These are phyloP conservation scores for Blastomyces silverae DNA, from an alignment of 2,329 filamentous ascomycete species.

Conservation along the genomic window DNA sequence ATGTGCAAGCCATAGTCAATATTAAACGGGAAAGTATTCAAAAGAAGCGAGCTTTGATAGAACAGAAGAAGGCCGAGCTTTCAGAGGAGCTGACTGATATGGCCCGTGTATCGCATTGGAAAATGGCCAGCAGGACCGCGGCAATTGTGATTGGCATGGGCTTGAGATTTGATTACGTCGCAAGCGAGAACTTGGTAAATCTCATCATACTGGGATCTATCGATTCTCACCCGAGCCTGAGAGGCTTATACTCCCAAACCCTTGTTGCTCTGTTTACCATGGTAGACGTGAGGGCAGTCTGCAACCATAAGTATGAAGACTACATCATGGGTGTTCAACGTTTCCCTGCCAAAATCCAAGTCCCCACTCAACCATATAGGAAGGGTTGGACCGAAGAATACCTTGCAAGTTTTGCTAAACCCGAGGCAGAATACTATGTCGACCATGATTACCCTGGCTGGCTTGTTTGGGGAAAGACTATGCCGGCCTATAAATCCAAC, in stretches of 20 bases:
- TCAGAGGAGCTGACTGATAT: constrained; percentile 73
- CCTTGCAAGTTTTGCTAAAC: constrained; percentile 67
- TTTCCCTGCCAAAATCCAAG: constrained; percentile 66
- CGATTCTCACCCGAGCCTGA: constrained; percentile 80
- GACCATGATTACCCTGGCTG: constrained; percentile 91
- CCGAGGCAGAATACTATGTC: constrained; percentile 77
- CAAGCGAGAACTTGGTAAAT: constrained; percentile 72
- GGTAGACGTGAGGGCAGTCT: constrained; percentile 78
- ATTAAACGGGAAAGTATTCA: constrained; percentile 67
- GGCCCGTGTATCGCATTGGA: constrained; percentile 84
- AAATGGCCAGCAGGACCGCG: constrained; percentile 81
- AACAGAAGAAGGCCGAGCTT: constrained; percentile 72
- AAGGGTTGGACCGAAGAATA: constrained; percentile 71
- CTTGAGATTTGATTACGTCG: constrained; percentile 83
- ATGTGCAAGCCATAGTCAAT: constrained; percentile 55
- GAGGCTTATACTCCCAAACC: constrained; percentile 72
- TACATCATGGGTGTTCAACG: constrained; percentile 75
- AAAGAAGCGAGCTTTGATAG: constrained; percentile 67
- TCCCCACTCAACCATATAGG: constrained; percentile 68
- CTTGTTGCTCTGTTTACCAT: constrained; percentile 75
- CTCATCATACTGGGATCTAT: constrained; percentile 76
- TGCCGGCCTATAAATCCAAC: constrained; percentile 70
- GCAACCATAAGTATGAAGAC: constrained; percentile 78
- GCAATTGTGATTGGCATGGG: constrained; percentile 87
- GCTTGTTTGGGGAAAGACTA: constrained; percentile 88